Percentiles rank a stretch among this genome's conserved stretches.
Conservation (phyloP, 2,329 filamentous ascomycete genomes). For the Xylariaceae sp. region DNA sequence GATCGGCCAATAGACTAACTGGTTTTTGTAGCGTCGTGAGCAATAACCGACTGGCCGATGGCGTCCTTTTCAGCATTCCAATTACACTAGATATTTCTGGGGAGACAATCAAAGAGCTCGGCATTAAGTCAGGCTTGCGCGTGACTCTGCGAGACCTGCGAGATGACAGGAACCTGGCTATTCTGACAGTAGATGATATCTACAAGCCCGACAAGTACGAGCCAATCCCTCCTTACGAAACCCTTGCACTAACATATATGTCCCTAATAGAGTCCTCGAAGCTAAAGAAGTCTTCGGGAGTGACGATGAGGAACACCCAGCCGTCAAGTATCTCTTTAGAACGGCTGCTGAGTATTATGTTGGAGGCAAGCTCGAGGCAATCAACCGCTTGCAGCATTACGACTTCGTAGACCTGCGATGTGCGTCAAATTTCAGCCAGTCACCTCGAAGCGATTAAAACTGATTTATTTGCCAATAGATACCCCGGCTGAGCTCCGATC, state of each 20-base stretch:
- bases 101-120: constrained; percentile 71
- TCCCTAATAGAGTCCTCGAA: constrained; percentile 70
- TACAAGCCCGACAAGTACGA: constrained; percentile 93
- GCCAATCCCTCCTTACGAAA: constrained; percentile 17
- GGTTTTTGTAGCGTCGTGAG: constrained; percentile 71
- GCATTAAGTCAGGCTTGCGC: constrained; percentile 77
- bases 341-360: constrained; percentile 87
- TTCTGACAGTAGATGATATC: constrained; percentile 92
- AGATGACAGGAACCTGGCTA: constrained; percentile 94
- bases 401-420: constrained; percentile 97
- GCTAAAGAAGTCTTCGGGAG: constrained; percentile 94
- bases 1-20: constrained; percentile 4
- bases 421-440: constrained; percentile 47
- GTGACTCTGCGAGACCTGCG: constrained; percentile 92
- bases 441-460: constrained; percentile 3
- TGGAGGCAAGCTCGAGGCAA: constrained; percentile 92
- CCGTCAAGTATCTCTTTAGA: constrained; percentile 85
- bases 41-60: constrained; percentile 82
- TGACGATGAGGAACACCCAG: constrained; percentile 86
- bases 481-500: constrained; percentile 91
- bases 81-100: constrained; percentile 88
- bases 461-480: constrained; percentile 53
- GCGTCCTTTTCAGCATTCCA: constrained; percentile 93
- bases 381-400: constrained; percentile 96
- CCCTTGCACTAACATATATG: constrained; percentile 40